These are phyloP conservation scores for Medicago lupulina DNA, from an alignment of 306 rosid species.

Conservation along the genomic window DNA sequence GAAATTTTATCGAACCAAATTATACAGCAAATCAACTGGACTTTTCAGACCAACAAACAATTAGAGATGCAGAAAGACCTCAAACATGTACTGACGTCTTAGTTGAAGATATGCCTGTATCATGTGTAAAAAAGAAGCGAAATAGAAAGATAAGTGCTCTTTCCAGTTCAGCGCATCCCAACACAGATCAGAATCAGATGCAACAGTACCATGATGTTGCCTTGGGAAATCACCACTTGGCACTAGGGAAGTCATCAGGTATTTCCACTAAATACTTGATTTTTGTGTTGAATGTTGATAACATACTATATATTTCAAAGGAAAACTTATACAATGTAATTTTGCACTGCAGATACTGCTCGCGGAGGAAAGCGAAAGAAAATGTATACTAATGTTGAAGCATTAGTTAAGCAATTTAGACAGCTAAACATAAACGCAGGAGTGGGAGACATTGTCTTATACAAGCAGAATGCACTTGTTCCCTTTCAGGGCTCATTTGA, in stretches of 20 bases:
- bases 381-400: conserved; percentile 48
- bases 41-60: conserved; percentile 36
- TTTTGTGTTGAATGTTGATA: not conserved
- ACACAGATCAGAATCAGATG: conserved; percentile 46
- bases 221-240: conserved; percentile 44
- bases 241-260: conserved; percentile 58
- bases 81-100: conserved; percentile 54
- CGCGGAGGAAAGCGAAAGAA: conserved; percentile 32
- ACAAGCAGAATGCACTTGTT: conserved; percentile 58
- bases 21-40: conserved; percentile 41
- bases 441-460: conserved; percentile 47
- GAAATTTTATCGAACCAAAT: conserved; percentile 44
- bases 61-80: conserved; percentile 38
- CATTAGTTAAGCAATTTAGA: conserved; percentile 60
- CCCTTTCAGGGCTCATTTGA: conserved; percentile 60
- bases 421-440: conserved; percentile 64
- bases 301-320: conserved; percentile 33
- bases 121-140: conserved; percentile 61
- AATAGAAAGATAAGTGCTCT: conserved; percentile 49
- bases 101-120: conserved; percentile 44
- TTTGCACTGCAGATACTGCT: conserved; percentile 55
- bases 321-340: conserved; percentile 17
- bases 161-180: conserved; percentile 44
- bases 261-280: conserved; percentile 36
- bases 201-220: conserved; percentile 41